Base-by-base conservation (phyloP, 176 grass and related monocot genomes). In the Avena sativa region DNA sequence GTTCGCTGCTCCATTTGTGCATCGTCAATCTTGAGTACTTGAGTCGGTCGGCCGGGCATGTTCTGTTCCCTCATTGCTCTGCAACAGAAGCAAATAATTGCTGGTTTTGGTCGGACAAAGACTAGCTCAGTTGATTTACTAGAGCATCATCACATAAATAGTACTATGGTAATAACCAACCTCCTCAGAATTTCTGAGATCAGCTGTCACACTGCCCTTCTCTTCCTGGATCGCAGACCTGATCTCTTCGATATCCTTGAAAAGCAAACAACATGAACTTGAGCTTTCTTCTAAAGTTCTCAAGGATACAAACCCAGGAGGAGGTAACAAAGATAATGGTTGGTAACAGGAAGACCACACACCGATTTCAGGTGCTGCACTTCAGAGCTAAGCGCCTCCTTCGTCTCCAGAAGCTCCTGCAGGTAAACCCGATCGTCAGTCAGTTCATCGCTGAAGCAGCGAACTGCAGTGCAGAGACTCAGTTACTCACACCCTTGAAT, bases 291-390 rank as follows among this genome's bases (percentile, higher is more conserved):
- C 61, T 13, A 0, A 30, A 6, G 11, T 28, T 48, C 48, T n/a
- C 32, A 61, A 32, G 16, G 58, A 56, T 36, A 23, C 1, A 3
- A 3, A 76, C 16, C 55, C 60, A 63, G 30, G 89, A 71, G 15
- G 2, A 2, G 40, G 40, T 43, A 0, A 82, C 12, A 2, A 20
- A 2, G 6, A 6, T 4, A 66, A 66, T 16, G n/a, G 34, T 26
- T 28, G 19, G 40, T 0, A 3, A 11, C n/a, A 67, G 68, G 81
- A 52, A 25, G 61, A 72, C 2, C 5, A 57, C 62, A 61, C 20
- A 92, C 90, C n/a, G 65, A 83, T 97, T 89, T 94, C 66, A 97
- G 82, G 62, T 85, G 87, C 14, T 87, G 78, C 23, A 94, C 48
- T 65, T 94, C 92, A 63, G 84, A 81, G 38, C 50, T 17, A 20